Base-by-base conservation (phyloP, 148 eudicot genomes). In the Linanthus parryae region DNA sequence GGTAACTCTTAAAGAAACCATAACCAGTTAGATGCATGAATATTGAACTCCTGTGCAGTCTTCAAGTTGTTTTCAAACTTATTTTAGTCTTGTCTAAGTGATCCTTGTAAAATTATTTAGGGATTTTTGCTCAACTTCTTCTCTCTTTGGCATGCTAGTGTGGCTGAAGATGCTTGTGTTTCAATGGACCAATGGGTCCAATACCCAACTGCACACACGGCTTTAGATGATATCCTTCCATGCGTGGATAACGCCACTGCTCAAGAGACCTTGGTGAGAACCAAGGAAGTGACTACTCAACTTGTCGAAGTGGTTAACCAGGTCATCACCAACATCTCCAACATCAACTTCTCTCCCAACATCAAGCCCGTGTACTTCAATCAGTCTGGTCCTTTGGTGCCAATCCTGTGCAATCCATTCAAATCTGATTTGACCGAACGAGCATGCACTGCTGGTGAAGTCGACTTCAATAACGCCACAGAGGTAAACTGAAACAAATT, bases 121-220 rank as follows among this genome's bases (percentile, higher is more conserved):
- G 7, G 5, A 4, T 10, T 50, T 40, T 23, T 34, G 21, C 34
- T 18, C 27, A 20, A 42, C n/a, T 4, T 21, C n/a, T 5, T 21
- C 9, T 24, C 42, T 40, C 25, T 35, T 27, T 45, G 15, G 23
- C 14, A 39, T 2, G 12, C 2, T 54, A 88, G 96, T 69, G 95
- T 83, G 74, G 72, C 90, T 27, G 69, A 67, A 54, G 97, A 89
- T 56, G 71, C 83, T 2, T 89, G 97, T 48, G 77, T 72, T 12
- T 70, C 97, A 8, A 85, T 89, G 97, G 47, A 82, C 29, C 81
- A 89, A 47, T 89, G 97, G 97, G 80, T 76, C 33, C 64, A 73
- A 62, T 61, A 82, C 38, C 97, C 97, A 3, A 75, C 81, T 26
- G 77, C 94, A 27, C 87, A 77, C 40, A 85, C 97, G 25, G 94